Conservation (phyloP, 768 basidiomycete species). For the Tephrocybe sp. region DNA sequence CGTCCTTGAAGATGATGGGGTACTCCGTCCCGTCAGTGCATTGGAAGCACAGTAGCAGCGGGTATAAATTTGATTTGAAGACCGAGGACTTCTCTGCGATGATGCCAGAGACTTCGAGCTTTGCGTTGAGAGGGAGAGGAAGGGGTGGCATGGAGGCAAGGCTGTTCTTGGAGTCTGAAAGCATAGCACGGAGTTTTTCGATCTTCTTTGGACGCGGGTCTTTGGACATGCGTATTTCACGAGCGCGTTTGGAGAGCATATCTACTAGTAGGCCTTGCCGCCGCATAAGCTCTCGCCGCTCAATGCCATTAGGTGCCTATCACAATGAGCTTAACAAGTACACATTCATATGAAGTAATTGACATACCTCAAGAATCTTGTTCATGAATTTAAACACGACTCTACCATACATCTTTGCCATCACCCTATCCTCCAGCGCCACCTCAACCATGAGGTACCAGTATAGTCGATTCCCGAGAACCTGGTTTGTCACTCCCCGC, state of each 20-base stretch:
- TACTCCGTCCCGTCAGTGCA: slow-evolving; percentile 83
- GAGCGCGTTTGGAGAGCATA: slow-evolving; percentile 80
- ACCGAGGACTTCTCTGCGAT: slow-evolving; percentile 90
- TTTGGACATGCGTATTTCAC: slow-evolving; percentile 85
- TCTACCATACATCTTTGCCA: slow-evolving; percentile 91
- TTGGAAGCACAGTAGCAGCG: slow-evolving; percentile 88
- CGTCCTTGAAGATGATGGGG: slow-evolving; percentile 97
- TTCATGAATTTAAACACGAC: slow-evolving; percentile 91
- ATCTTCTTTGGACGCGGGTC: slow-evolving; percentile 97
- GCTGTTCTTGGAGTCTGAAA: slow-evolving; percentile 84
- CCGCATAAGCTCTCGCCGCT: slow-evolving; percentile 85
- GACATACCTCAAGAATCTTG: slow-evolving; percentile 77
- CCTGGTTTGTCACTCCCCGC: slow-evolving; percentile 77
- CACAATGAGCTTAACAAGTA: not conserved
- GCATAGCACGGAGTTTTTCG: slow-evolving; percentile 84
- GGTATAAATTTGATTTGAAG: slow-evolving; percentile 96
- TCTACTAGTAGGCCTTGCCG: slow-evolving; percentile 90
- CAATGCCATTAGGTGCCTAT: slow-evolving; percentile 72
- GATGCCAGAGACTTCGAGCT: slow-evolving; percentile 81
- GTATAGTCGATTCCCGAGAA: slow-evolving; percentile 89
- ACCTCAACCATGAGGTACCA: slow-evolving; percentile 99
- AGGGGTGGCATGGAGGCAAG: slow-evolving; percentile 79
- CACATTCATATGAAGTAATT: not conserved
- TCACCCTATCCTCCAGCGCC: slow-evolving; percentile 78
- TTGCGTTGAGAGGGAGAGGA: slow-evolving; percentile 90